Evolutionary conservation across 2,329 filamentous ascomycete genomes (phyloP).

Genomic region (Blumeria hordei): DNA sequence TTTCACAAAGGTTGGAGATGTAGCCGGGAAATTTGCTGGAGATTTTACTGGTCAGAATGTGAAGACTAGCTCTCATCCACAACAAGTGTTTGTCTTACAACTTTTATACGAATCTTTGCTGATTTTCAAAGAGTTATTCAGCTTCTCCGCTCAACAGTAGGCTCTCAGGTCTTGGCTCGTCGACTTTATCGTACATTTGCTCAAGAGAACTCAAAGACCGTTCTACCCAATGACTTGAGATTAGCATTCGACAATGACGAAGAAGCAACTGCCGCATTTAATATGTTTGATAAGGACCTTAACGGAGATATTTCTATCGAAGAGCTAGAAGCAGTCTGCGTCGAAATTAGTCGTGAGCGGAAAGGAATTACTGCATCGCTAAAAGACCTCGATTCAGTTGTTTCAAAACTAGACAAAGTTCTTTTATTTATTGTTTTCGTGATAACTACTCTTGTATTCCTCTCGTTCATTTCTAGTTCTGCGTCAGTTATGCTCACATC

Average conservation of each 20-base stretch:
- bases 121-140: slow-evolving; percentile 30
- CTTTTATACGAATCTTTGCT: slow-evolving; percentile 2
- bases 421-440: slow-evolving; percentile 69
- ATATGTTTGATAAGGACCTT: slow-evolving; percentile 87
- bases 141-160: slow-evolving; percentile 44
- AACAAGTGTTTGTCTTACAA: slow-evolving; percentile 33
- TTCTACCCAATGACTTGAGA: slow-evolving; percentile 55
- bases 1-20: slow-evolving; percentile 58
- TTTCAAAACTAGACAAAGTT: slow-evolving; percentile 69
- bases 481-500: slow-evolving; percentile 82
- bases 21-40: slow-evolving; percentile 66
- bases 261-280: slow-evolving; percentile 70
- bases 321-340: slow-evolving; percentile 76
- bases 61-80: slow-evolving; percentile 48
- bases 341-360: slow-evolving; percentile 81
- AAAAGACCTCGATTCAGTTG: slow-evolving; percentile 85
- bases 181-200: slow-evolving; percentile 73
- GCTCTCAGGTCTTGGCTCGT: slow-evolving; percentile 64
- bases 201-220: slow-evolving; percentile 48
- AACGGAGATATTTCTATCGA: slow-evolving; percentile 94
- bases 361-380: slow-evolving; percentile 88
- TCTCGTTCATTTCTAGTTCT: slow-evolving; percentile 72
- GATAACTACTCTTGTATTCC: slow-evolving; percentile 63
- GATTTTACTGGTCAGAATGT: slow-evolving; percentile 65
- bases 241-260: slow-evolving; percentile 59